Conservation (phyloP, 2,329 filamentous ascomycete genomes). For the Trichoderma brevicompactum region DNA sequence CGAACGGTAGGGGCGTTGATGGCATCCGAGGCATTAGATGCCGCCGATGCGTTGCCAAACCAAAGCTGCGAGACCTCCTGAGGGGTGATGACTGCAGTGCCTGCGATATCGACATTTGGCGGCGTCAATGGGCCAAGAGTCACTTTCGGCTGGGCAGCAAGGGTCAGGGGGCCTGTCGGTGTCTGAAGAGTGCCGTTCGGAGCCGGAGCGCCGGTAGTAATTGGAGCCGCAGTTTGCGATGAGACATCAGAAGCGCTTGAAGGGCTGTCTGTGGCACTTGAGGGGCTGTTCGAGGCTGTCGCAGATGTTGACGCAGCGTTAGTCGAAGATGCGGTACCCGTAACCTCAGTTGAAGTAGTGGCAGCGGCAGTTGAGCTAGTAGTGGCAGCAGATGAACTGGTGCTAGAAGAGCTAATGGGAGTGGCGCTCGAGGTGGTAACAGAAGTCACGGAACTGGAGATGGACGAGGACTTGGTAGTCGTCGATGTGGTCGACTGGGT, state of each 20-base stretch:
- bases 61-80: slow-evolving; percentile 4
- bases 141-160: slow-evolving; percentile 7
- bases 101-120: background rate
- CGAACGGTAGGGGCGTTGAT: slow-evolving; percentile 13
- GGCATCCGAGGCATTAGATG: background rate
- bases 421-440: background rate
- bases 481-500: background rate
- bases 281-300: background rate
- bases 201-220: background rate
- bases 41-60: background rate
- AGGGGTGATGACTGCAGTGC: background rate
- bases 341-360: background rate
- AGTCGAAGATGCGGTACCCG: background rate
- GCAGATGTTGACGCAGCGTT: background rate
- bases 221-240: background rate
- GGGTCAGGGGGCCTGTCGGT: background rate
- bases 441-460: background rate
- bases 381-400: background rate
- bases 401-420: background rate
- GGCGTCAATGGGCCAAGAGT: slow-evolving; percentile 9
- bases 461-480: background rate
- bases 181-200: background rate
- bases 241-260: background rate
- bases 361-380: background rate
- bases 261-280: background rate